phyloP scores from a whole-genome alignment of 257 asterid species.

The Scutellaria minor region DNA sequence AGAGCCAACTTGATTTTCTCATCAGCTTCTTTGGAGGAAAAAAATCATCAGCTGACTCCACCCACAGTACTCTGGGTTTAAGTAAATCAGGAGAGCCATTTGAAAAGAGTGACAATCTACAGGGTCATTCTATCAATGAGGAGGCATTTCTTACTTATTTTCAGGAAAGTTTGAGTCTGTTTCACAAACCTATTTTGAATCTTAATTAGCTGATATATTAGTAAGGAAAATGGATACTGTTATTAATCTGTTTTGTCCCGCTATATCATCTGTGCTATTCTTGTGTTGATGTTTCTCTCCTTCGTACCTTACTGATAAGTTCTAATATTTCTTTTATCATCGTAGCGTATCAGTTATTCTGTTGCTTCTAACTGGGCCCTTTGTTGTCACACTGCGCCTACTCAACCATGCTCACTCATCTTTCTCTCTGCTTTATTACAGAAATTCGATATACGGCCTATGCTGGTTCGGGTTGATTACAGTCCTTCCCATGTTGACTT shows the following conservation, averaged over 20 bases:
- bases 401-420: constrained; percentile 23
- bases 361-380: constrained; percentile 20
- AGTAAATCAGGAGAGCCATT: constrained; percentile 50
- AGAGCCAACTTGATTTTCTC: constrained; percentile 94
- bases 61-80: constrained; percentile 44
- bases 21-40: constrained; percentile 87
- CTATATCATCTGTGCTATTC: constrained; percentile 22
- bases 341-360: constrained; percentile 2
- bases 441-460: constrained; percentile 91
- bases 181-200: constrained; percentile 33
- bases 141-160: constrained; percentile 95
- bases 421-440: constrained; percentile 52
- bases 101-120: constrained; percentile 47
- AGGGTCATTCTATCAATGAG: constrained; percentile 51
- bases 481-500: constrained; percentile 89
- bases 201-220: constrained; percentile 16
- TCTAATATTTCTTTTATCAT: constrained; percentile 15
- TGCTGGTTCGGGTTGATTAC: constrained; percentile 89
- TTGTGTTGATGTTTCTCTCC: constrained; percentile 22
- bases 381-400: constrained; percentile 12
- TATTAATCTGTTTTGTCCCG: constrained; percentile 1
- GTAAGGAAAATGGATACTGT: constrained; percentile 3
- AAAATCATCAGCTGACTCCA: constrained; percentile 52
- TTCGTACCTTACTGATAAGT: constrained; percentile 16
- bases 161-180: constrained; percentile 63